phyloP scores from a whole-genome alignment of 768 basidiomycete species.

The Dacryopinax primogenitus region DNA sequence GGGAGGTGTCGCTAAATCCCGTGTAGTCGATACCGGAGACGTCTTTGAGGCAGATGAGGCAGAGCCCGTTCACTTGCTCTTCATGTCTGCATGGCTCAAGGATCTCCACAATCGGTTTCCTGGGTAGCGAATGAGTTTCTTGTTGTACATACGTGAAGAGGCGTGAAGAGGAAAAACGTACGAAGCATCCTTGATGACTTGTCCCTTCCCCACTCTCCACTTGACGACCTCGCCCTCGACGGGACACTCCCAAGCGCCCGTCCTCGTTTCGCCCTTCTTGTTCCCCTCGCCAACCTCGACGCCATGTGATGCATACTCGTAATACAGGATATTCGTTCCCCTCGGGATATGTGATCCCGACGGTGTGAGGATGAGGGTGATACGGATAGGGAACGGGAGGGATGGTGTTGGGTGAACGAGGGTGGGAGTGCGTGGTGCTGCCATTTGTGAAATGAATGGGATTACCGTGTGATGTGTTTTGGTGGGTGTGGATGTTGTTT shows the following conservation, averaged over 20 bases:
- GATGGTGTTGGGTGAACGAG: constrained; percentile 58
- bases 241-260: constrained; percentile 83
- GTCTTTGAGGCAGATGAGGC: constrained; percentile 89
- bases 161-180: constrained; percentile 10
- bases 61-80: constrained; percentile 82
- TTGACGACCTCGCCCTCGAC: constrained; percentile 62
- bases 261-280: constrained; percentile 42
- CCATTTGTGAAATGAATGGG: background rate
- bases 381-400: constrained; percentile 79
- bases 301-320: constrained; percentile 57
- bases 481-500: background rate
- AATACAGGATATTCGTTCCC: constrained; percentile 69
- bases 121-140: constrained; percentile 11
- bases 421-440: constrained; percentile 29
- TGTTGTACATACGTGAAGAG: background rate
- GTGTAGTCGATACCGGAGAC: constrained; percentile 85
- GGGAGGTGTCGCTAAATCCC: constrained; percentile 71
- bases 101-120: constrained; percentile 37
- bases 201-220: constrained; percentile 44
- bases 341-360: constrained; percentile 41
- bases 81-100: constrained; percentile 94
- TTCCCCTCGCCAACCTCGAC: constrained; percentile 23
- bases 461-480: background rate
- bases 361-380: constrained; percentile 52
- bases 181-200: constrained; percentile 11